Base-by-base conservation (phyloP, 164 flowering plant species). In the Piper longum region DNA sequence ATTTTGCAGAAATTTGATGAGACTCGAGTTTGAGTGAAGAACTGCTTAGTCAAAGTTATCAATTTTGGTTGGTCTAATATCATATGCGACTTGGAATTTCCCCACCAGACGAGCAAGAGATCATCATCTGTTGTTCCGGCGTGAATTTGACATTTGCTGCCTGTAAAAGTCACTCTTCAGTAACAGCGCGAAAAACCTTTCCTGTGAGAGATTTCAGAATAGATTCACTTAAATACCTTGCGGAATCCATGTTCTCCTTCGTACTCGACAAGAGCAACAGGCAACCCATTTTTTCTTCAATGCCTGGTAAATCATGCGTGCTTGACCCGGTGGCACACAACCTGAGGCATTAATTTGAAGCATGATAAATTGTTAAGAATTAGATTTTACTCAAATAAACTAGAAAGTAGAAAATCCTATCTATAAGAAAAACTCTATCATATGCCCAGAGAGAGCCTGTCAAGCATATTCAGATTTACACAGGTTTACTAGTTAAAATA, bases 231-330 rank as follows among this genome's bases (percentile, higher is more conserved):
- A 48, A 12, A 5, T 5, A 93, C 97, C 96, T 90, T 90, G 43
- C 91, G 95, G 67, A 93, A 93, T 65, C 99, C 97, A 76, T 93
- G 99, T 70, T 93, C 99, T 66, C 95, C 99, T 84, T 88, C 97
- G 66, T 85, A 93, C 76, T 84, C 91, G 54, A 90, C 92, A 14
- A 90, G 85, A 42, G 97, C 97, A 67, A 90, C 96, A 5, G 99
- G 97, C 73, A 88, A 57, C 58, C 97, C 95, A n/a, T 70, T 88
- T 93, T 52, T 77, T 72, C 74, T 93, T 90, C 83, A 93, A 69
- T 19, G 99, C 99, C 57, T 57, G 63, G 67, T 93, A 84, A 39
- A 93, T 93, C 73, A 75, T 79, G 59, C 88, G 86, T 68, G 99
- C 82, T 76, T 90, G 99, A 69, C 68, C 80, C 0, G 99, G 99